A percentile compares a stretch with the other conserved stretches of the same genome.
These are phyloP conservation scores for Articulospora tetracladia DNA, from an alignment of 495 filamentous ascomycete species.

Conservation along the genomic window DNA sequence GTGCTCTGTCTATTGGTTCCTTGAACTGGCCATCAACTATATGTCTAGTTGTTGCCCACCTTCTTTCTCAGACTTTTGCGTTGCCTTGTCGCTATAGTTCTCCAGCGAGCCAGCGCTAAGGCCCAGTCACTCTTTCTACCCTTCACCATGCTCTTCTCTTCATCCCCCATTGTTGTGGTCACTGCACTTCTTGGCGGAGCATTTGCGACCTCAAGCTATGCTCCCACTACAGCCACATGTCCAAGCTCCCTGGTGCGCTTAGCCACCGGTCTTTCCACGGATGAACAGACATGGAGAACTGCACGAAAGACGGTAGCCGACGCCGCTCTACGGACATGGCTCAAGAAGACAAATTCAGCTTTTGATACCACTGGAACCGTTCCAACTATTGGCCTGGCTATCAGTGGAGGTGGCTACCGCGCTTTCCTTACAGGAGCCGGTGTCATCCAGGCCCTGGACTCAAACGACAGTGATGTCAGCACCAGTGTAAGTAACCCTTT, in stretches of 20 bases:
- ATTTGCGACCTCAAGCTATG: slow-evolving; percentile 6
- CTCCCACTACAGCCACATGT: slow-evolving; percentile 5
- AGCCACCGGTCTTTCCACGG: slow-evolving; percentile 4
- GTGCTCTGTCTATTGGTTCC: no score
- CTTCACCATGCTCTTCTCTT: not conserved
- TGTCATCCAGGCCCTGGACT: slow-evolving; percentile 10
- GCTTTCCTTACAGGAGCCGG: slow-evolving; percentile 10
- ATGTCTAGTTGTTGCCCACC: no score
- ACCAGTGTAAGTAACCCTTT: no score
- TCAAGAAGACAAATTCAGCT: slow-evolving; percentile 7
- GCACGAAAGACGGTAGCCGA: slow-evolving; percentile 7
- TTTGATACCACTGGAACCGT: slow-evolving; percentile 1
- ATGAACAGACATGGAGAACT: slow-evolving; percentile 1
- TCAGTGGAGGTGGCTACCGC: slow-evolving; percentile 14
- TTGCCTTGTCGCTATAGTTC: no score
- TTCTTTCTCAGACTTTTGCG: no score
- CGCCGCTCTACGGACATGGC: slow-evolving; percentile 1
- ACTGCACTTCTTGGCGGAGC: not conserved
- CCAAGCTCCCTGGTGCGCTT: slow-evolving; percentile 8
- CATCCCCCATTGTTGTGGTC: not conserved
- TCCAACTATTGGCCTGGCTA: slow-evolving; percentile 8
- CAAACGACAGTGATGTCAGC: not conserved
- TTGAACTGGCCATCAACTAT: no score
- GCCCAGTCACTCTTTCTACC: not conserved
- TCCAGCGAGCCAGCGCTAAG: no score